Percentiles rank a stretch among this genome's conserved stretches.
Conservation (phyloP, 2,329 filamentous ascomycete species). For the Colletotrichum cordylinicola region DNA sequence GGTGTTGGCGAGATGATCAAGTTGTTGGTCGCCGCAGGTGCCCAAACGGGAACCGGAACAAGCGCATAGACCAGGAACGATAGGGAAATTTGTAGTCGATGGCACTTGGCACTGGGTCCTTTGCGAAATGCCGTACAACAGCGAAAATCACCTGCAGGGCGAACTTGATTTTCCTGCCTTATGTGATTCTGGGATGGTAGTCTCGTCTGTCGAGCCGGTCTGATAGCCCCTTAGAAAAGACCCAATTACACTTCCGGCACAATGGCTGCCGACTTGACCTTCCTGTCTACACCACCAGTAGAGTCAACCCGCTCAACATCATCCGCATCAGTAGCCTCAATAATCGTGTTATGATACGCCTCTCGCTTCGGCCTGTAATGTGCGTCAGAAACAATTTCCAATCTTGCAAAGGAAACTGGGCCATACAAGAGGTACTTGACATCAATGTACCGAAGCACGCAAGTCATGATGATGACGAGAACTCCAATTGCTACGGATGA, state of each 20-base stretch:
- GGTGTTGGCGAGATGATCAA: no score
- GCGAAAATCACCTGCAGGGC: no score
- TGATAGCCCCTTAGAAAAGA: background rate
- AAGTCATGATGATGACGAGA: constrained; percentile 50
- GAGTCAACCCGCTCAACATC: background rate
- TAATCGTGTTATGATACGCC: background rate
- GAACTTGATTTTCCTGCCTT: no score
- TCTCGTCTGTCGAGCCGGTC: background rate
- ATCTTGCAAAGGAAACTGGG: no score
- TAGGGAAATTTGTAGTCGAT: no score
- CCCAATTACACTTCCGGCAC: background rate
- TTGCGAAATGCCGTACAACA: no score
- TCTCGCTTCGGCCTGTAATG: constrained; percentile 1
- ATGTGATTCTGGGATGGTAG: background rate
- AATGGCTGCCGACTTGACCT: background rate
- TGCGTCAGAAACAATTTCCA: background rate
- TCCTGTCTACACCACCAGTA: background rate
- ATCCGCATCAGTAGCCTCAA: background rate
- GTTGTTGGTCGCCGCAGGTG: no score
- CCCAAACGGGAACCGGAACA: no score
- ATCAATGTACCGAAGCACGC: constrained; percentile 48
- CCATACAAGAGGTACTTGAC: constrained; percentile 37
- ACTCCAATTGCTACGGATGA: constrained; percentile 48
- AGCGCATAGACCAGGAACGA: no score
- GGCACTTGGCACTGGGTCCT: no score